A percentile compares a stretch with the other conserved stretches of the same genome.
Conservation (phyloP, 1,139 yeast genomes). For the Geotrichum candidum region DNA sequence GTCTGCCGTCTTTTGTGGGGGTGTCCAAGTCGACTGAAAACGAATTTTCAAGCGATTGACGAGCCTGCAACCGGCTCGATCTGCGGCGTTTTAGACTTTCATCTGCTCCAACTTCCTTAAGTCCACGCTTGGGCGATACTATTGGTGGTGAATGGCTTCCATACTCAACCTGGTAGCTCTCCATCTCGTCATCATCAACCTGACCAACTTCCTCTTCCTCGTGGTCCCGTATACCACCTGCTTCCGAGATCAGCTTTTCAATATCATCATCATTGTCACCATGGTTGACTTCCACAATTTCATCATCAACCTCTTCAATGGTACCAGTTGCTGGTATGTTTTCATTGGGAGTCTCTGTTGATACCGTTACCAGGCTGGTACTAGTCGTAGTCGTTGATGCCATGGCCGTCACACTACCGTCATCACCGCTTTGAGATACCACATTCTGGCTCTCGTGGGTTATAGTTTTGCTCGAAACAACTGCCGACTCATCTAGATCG, state of each 20-base stretch:
- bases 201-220: not conserved
- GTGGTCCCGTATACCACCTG: not conserved
- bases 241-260: not conserved
- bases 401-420: not conserved
- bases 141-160: conserved; percentile 1
- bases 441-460: not conserved
- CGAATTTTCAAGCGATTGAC: not conserved
- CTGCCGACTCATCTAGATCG: not conserved
- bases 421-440: not conserved
- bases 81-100: conserved; percentile 10
- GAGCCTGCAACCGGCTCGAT: not conserved
- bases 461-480: not conserved
- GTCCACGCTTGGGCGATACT: not conserved
- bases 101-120: not conserved
- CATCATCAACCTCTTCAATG: not conserved
- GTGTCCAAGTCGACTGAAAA: not conserved
- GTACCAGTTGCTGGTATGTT: not conserved
- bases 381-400: not conserved
- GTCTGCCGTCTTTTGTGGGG: conserved; percentile 6
- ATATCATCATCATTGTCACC: conserved; percentile 7
- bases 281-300: conserved; percentile 1
- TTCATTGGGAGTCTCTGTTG: not conserved
- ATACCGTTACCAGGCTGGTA: not conserved
- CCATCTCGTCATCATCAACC: conserved; percentile 3
- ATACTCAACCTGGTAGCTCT: conserved; percentile 1